Percentiles rank a stretch among this genome's conserved stretches.
Evolutionary conservation across 495 filamentous ascomycete species (phyloP).

Genomic region (Aspergillus ostianus): DNA sequence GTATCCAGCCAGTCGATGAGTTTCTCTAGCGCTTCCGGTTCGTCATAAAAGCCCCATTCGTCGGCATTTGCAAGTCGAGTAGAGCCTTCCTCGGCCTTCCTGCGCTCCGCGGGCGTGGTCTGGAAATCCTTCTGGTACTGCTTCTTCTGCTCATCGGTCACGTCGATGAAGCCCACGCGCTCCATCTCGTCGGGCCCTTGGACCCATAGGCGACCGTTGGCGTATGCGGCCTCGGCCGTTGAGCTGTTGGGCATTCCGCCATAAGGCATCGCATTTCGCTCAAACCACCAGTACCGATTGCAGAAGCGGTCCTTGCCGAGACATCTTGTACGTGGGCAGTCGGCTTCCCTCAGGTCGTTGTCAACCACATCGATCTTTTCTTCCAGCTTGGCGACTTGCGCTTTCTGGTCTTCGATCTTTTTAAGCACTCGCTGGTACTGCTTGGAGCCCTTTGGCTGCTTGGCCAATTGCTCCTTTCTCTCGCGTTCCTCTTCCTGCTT

Average conservation of each 20-base stretch:
- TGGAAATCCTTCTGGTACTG: constrained; percentile 62
- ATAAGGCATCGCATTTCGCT: constrained; percentile 97
- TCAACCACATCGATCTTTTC: constrained; percentile 80
- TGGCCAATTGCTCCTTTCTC: constrained; percentile 73
- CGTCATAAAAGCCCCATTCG: constrained; percentile 90
- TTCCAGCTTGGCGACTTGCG: constrained; percentile 73
- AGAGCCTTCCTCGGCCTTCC: constrained; percentile 78
- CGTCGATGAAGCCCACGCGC: constrained; percentile 77
- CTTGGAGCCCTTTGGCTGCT: constrained; percentile 82
- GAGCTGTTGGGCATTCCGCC: constrained; percentile 84
- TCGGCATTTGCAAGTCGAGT: constrained; percentile 73
- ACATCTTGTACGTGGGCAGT: constrained; percentile 84
- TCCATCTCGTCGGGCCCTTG: constrained; percentile 93
- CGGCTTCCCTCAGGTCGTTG: constrained; percentile 88
- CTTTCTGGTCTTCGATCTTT: constrained; percentile 83
- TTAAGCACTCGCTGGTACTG: constrained; percentile 83
- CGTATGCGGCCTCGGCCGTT: constrained; percentile 80
- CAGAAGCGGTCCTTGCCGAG: constrained; percentile 93
- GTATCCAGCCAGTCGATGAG: constrained; percentile 87
- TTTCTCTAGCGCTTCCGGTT: constrained; percentile 69
- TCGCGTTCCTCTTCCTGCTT: constrained; percentile 83
- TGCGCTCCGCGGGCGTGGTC: constrained; percentile 80
- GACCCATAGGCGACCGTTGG: constrained; percentile 93
- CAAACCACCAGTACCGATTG: constrained; percentile 99
- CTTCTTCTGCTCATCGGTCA: constrained; percentile 64